These are phyloP conservation scores for Fragaria iinumae DNA, from an alignment of 306 rosid species.

Conservation along the genomic window DNA sequence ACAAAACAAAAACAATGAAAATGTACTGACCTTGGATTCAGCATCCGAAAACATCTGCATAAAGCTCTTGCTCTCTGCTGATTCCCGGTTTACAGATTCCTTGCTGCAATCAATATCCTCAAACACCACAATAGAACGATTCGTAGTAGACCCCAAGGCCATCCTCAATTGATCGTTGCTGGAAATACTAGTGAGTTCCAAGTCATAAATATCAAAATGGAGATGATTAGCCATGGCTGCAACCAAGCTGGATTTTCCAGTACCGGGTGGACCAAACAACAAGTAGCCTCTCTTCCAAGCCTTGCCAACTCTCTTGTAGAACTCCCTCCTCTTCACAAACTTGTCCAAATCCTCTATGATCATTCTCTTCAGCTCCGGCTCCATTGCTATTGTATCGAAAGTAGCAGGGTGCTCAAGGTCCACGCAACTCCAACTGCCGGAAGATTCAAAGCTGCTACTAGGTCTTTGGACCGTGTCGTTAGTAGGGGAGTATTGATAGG, in stretches of 20 bases:
- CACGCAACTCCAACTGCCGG: constrained; percentile 31
- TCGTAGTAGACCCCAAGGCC: constrained; percentile 17
- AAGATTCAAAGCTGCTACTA: background rate
- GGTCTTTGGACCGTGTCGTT: background rate
- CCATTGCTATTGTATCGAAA: constrained; percentile 35
- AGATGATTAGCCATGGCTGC: constrained; percentile 46
- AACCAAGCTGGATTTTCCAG: constrained; percentile 9
- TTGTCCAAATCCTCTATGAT: background rate
- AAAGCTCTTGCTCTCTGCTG: background rate
- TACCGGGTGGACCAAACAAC: constrained; percentile 44
- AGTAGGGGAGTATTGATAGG: background rate
- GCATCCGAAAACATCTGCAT: background rate
- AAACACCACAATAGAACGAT: constrained; percentile 22
- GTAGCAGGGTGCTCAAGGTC: constrained; percentile 38
- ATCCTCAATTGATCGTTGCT: constrained; percentile 27
- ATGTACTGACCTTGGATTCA: background rate
- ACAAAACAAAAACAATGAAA: background rate
- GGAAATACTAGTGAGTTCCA: constrained; percentile 31
- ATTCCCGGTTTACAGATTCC: background rate
- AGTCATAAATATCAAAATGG: constrained; percentile 37
- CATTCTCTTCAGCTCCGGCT: background rate
- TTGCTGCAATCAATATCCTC: constrained; percentile 39
- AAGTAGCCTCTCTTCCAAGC: constrained; percentile 48
- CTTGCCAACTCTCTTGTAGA: constrained; percentile 39
- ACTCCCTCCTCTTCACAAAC: background rate